Conservation (phyloP, 306 rosid genomes). For the Lagenaria siceraria region DNA sequence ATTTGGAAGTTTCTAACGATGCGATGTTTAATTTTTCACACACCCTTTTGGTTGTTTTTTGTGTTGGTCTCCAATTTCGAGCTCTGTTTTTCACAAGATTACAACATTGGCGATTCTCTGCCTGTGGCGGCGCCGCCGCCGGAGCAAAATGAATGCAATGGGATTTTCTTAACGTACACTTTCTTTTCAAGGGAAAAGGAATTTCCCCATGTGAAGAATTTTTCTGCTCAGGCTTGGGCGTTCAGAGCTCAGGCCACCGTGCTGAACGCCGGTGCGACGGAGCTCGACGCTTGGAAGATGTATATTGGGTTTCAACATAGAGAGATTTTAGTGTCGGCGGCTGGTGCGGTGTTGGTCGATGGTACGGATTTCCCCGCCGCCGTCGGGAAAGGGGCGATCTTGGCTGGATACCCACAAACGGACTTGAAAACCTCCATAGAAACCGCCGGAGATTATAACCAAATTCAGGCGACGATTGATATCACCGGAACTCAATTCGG, state of each 20-base stretch:
- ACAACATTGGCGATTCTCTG: not conserved
- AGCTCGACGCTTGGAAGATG: slow-evolving; percentile 55
- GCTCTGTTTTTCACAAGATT: slow-evolving; percentile 27
- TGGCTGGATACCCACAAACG: slow-evolving; percentile 25
- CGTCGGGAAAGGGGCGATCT: slow-evolving; percentile 52
- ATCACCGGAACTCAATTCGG: slow-evolving; percentile 60
- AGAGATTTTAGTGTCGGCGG: slow-evolving; percentile 53
- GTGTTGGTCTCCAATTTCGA: not conserved
- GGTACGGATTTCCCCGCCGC: slow-evolving; percentile 44
- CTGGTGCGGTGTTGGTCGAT: slow-evolving; percentile 35
- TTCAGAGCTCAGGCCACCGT: slow-evolving; percentile 46
- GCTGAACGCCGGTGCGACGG: slow-evolving; percentile 42
- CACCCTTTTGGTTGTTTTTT: not conserved
- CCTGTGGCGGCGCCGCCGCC: not conserved
- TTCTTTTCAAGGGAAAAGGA: slow-evolving; percentile 29
- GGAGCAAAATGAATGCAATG: slow-evolving; percentile 12
- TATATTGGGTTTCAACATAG: slow-evolving; percentile 62
- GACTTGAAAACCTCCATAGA: slow-evolving; percentile 58
- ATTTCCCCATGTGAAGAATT: slow-evolving; percentile 42
- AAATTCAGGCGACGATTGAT: slow-evolving; percentile 33
- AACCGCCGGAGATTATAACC: slow-evolving; percentile 44
- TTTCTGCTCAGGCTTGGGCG: slow-evolving; percentile 68
- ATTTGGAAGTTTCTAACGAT: slow-evolving; percentile 2
- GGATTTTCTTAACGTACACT: slow-evolving; percentile 42
- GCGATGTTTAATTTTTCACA: not conserved